Evolutionary conservation across 805 yeast species (phyloP), one percentile per base, ranked within the genome.

Genomic region (Pichia scutulata): DNA sequence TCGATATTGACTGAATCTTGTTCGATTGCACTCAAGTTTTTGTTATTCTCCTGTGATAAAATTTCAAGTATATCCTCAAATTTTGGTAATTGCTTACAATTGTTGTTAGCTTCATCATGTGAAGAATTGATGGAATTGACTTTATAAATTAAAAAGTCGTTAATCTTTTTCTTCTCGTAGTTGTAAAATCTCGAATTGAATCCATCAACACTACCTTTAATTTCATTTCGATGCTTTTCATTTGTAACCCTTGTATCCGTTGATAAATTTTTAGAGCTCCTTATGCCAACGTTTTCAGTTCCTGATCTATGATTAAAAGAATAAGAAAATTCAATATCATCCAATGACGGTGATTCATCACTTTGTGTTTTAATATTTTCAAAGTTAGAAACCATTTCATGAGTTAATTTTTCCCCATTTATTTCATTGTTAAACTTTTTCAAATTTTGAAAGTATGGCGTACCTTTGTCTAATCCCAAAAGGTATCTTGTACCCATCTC

Each of bases 251-350:
- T 78, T 0, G 90, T 76, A 65, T 92, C 98, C 0, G 82, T 75
- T 9, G 96, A 87, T 48, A 81, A 79, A 49, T 81, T 80, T 69
- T 92, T 92, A 61, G 78, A 80, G 52, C 89, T 97, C 50, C 95
- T 71, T 21, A 92, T 77, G 47, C 98, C 98, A 39, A 71, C 68
- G 61, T 92, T 92, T 26, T 88, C 95, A 50, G 77, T 84, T 26
- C 97, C 96, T 0, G 96, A 95, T 60, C 95, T 75, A 61, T 87
- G 81, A 64, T 90, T 92, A 69, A 90, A 92, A 0, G 96, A 82
- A 53, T 74, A 60, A 2, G 61, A 55, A 52, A 53, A 61, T 18
- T 63, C 62, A 37, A 61, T 60, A 12, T 52, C 56, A 51, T 64
- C 67, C 19, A 64, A 45, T 61, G 59, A 55, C n/a, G 53, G 52